Conservation (phyloP, 2,329 filamentous ascomycete species). For the Colletotrichum costaricense region DNA sequence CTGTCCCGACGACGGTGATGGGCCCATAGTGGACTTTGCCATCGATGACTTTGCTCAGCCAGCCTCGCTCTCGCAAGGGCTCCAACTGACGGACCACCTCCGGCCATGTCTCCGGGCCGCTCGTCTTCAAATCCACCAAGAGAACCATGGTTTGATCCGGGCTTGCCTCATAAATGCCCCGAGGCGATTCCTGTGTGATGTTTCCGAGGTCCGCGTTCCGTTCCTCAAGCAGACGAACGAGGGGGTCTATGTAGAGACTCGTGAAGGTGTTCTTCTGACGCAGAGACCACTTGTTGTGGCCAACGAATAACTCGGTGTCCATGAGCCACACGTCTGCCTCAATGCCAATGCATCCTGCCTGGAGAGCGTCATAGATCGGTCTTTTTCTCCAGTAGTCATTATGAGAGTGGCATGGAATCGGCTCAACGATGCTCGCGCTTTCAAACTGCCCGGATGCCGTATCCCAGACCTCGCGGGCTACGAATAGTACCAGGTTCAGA, state of each 20-base stretch:
- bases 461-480: slow-evolving; percentile 28
- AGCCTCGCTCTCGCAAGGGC: slow-evolving; percentile 69
- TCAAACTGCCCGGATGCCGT: slow-evolving; percentile 1
- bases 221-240: slow-evolving; percentile 68
- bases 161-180: slow-evolving; percentile 67
- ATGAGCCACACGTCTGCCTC: slow-evolving; percentile 78
- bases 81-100: slow-evolving; percentile 66
- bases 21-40: slow-evolving; percentile 63
- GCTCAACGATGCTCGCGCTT: slow-evolving; percentile 48
- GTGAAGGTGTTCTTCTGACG: slow-evolving; percentile 66
- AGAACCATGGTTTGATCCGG: slow-evolving; percentile 68
- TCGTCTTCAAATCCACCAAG: slow-evolving; percentile 77
- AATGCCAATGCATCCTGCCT: slow-evolving; percentile 69
- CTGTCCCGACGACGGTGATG: slow-evolving; percentile 77
- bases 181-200: slow-evolving; percentile 47
- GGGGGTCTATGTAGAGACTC: slow-evolving; percentile 72
- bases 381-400: slow-evolving; percentile 77
- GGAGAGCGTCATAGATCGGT: slow-evolving; percentile 72
- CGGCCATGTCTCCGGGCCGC: slow-evolving; percentile 62
- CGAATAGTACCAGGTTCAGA: slow-evolving; percentile 29
- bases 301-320: slow-evolving; percentile 67
- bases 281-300: slow-evolving; percentile 69
- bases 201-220: slow-evolving; percentile 58
- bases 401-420: slow-evolving; percentile 73
- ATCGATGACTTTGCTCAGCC: slow-evolving; percentile 64